These are phyloP conservation scores for Mrakia hoshinonis DNA, from an alignment of 768 basidiomycete species.

Conservation along the genomic window DNA sequence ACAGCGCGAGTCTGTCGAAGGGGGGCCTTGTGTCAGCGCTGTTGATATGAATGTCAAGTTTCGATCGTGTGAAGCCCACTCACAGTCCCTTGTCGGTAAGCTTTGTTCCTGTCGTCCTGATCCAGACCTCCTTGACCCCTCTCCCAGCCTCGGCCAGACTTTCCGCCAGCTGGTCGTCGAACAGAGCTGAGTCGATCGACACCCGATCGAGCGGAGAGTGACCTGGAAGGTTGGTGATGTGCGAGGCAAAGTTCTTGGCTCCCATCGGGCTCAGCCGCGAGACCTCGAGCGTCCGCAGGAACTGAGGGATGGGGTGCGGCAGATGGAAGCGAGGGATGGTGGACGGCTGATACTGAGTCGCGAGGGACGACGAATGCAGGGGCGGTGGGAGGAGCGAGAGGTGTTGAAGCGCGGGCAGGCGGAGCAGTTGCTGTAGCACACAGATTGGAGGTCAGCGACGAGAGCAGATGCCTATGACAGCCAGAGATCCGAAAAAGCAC, in stretches of 20 bases:
- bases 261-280: constrained; percentile 19
- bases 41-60: not conserved
- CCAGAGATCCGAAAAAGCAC: not conserved
- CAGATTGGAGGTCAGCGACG: not conserved
- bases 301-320: constrained; percentile 7
- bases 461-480: not conserved
- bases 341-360: constrained; percentile 17
- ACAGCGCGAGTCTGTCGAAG: not conserved
- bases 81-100: constrained; percentile 22
- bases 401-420: constrained; percentile 11
- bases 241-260: constrained; percentile 14
- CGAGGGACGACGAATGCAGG: constrained; percentile 12
- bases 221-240: constrained; percentile 20
- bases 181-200: constrained; percentile 7
- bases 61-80: no score
- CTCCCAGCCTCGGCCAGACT: constrained; percentile 7
- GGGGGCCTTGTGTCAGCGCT: not conserved
- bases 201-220: constrained; percentile 19
- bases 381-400: constrained; percentile 23
- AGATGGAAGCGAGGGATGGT: constrained; percentile 17
- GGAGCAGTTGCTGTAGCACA: constrained; percentile 9
- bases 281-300: constrained; percentile 9
- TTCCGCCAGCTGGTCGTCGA: constrained; percentile 21
- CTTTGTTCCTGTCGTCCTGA: constrained; percentile 20
- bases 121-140: constrained; percentile 23